phyloP scores from a whole-genome alignment of 805 yeast genomes.

The Yarrowia deformans region DNA sequence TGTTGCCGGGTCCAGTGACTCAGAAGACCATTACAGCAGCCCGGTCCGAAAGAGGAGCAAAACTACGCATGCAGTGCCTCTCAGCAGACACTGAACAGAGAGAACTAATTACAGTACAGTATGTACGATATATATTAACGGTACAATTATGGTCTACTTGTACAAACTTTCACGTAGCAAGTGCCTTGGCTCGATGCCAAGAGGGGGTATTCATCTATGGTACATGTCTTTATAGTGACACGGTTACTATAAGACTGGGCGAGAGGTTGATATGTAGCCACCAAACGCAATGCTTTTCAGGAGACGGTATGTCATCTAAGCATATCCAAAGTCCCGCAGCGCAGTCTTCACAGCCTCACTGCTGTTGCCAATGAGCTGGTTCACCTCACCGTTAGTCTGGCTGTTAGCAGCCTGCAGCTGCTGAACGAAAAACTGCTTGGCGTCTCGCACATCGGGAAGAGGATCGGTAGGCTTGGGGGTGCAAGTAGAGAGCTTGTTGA shows the following conservation, averaged over 20 bases:
- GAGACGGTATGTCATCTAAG: not conserved
- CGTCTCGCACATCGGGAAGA: conserved; percentile 55
- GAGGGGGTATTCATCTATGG: conserved; percentile 7
- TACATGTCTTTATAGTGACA: conserved; percentile 13
- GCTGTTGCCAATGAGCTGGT: conserved; percentile 30
- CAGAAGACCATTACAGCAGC: too few relatives aligned
- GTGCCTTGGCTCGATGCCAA: not conserved
- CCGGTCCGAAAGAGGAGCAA: too few relatives aligned
- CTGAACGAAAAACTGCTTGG: conserved; percentile 45
- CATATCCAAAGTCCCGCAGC: conserved; percentile 31
- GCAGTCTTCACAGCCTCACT: conserved; percentile 20
- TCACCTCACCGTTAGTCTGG: conserved; percentile 40
- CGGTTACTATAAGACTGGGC: not conserved
- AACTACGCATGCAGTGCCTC: too few relatives aligned
- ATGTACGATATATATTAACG: too few relatives aligned
- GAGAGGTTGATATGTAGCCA: not conserved
- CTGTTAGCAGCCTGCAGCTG: conserved; percentile 42
- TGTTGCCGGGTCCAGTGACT: too few relatives aligned
- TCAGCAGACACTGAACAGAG: too few relatives aligned
- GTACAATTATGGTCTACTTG: too few relatives aligned
- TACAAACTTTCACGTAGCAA: not conserved
- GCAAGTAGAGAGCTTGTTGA: conserved; percentile 73
- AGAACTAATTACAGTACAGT: too few relatives aligned
- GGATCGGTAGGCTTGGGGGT: conserved; percentile 74
- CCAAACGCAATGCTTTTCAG: too few relatives aligned